A percentile compares a stretch with the other conserved stretches of the same genome.
Conservation (phyloP, 192 early-diverging fungal species). For the Umbelopsis sp. region DNA sequence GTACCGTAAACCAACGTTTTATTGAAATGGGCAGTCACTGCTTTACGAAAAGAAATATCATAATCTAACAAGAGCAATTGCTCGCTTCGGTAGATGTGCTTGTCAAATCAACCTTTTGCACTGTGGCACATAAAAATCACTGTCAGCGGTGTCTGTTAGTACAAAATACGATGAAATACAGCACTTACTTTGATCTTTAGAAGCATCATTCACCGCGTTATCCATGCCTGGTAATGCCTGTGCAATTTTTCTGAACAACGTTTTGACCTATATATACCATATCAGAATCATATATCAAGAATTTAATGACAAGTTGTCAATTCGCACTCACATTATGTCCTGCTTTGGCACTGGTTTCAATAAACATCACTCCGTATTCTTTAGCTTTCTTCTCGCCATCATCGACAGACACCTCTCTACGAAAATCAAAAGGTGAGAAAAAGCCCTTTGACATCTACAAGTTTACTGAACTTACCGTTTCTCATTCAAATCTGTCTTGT, state of each 20-base stretch:
- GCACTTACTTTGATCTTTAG: slow-evolving; percentile 30
- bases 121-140: not conserved
- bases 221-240: slow-evolving; percentile 89
- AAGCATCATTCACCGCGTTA: slow-evolving; percentile 54
- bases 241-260: slow-evolving; percentile 95
- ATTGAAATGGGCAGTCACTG: not conserved
- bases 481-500: slow-evolving; percentile 98
- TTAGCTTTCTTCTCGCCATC: slow-evolving; percentile 98
- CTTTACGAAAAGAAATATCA: not conserved
- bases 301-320: not conserved
- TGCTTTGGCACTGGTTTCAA: slow-evolving; percentile 99
- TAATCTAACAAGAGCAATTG: slow-evolving; percentile 34
- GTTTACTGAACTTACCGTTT: slow-evolving; percentile 61
- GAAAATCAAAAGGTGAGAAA: not conserved
- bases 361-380: slow-evolving; percentile 97
- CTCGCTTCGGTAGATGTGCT: slow-evolving; percentile 28
- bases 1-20: too few relatives aligned
- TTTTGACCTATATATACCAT: slow-evolving; percentile 65
- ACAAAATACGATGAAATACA: not conserved
- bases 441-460: slow-evolving; percentile 7
- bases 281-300: not conserved
- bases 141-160: not conserved
- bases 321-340: slow-evolving; percentile 80
- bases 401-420: slow-evolving; percentile 89
- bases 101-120: slow-evolving; percentile 40